phyloP scores from a whole-genome alignment of 352 stramenopile genomes.

The Globisporangium okanoganense region DNA sequence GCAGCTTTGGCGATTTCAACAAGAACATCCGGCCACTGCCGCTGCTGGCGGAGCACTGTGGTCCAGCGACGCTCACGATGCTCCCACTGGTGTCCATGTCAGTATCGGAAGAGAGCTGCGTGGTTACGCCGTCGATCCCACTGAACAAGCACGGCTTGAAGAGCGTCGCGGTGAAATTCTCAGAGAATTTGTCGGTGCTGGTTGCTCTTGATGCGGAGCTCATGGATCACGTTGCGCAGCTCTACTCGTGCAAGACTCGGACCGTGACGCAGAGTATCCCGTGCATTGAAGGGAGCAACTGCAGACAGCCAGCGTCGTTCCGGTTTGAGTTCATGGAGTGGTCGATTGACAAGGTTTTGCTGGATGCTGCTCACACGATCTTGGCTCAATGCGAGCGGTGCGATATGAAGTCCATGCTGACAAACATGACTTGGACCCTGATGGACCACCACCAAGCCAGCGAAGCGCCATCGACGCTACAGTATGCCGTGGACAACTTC shows the following conservation, averaged over 20 bases:
- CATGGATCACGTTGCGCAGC: constrained; percentile 64
- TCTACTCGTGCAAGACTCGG: constrained; percentile 74
- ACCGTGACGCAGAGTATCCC: constrained; percentile 65
- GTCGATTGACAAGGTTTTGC: constrained; percentile 64
- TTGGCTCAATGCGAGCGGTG: constrained; percentile 58
- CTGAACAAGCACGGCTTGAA: constrained; percentile 70
- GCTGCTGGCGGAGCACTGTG: constrained; percentile 37
- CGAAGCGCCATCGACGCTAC: background rate
- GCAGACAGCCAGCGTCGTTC: constrained; percentile 56
- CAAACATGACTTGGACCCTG: constrained; percentile 40
- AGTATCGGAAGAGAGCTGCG: constrained; percentile 37
- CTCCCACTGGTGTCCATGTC: constrained; percentile 53
- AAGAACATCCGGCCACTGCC: constrained; percentile 44
- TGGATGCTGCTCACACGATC: constrained; percentile 68
- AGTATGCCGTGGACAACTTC: constrained; percentile 49
- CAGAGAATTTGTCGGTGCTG: constrained; percentile 75
- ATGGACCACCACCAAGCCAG: constrained; percentile 27
- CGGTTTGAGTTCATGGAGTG: constrained; percentile 85
- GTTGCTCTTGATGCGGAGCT: constrained; percentile 75
- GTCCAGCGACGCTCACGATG: constrained; percentile 43
- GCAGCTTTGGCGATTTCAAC: constrained; percentile 31
- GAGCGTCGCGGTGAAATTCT: constrained; percentile 71
- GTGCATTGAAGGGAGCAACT: constrained; percentile 71
- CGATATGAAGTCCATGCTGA: constrained; percentile 72
- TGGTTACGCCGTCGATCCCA: constrained; percentile 51